Percentiles rank a stretch among this genome's conserved stretches.
phyloP scores from a whole-genome alignment of 139 green algal genomes.

The Astrephomene gubernaculifera region DNA sequence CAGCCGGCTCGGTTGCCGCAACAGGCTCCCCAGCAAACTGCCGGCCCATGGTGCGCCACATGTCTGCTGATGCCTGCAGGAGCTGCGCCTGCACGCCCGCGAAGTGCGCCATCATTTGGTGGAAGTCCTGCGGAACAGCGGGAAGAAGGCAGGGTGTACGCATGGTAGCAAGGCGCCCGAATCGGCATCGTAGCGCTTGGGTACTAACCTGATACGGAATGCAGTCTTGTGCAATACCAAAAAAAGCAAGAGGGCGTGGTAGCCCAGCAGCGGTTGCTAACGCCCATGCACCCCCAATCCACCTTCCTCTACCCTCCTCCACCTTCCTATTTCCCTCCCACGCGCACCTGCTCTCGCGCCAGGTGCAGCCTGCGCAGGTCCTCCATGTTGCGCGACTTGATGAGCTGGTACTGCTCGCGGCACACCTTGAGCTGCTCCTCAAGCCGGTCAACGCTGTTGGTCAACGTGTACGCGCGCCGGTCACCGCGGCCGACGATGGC shows the following conservation, averaged over 20 bases:
- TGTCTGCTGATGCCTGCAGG: conserved; percentile 20
- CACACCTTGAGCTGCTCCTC: conserved; percentile 50
- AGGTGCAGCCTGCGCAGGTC: conserved; percentile 50
- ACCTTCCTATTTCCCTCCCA: no score
- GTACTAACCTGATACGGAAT: no score
- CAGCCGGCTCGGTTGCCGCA: not conserved
- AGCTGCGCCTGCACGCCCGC: conserved; percentile 18
- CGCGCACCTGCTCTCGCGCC: conserved; percentile 15
- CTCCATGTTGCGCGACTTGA: conserved; percentile 63
- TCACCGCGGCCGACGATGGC: no score
- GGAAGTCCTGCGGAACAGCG: conserved; percentile 18
- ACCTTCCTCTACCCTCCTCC: no score
- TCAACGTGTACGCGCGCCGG: conserved; percentile 29
- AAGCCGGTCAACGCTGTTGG: conserved; percentile 12
- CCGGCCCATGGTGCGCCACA: conserved; percentile 37
- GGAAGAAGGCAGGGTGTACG: no score
- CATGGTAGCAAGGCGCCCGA: no score
- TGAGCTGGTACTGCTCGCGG: conserved; percentile 35
- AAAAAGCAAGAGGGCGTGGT: no score
- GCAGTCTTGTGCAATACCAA: no score
- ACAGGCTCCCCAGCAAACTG: not conserved
- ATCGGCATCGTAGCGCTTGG: no score
- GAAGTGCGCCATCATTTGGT: conserved; percentile 32
- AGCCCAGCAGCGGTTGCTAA: no score
- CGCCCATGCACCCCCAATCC: no score